A percentile compares a stretch with the other conserved stretches of the same genome.
Conservation (phyloP, 2,329 filamentous ascomycete species). For the Aspergillus hiratsukae region DNA sequence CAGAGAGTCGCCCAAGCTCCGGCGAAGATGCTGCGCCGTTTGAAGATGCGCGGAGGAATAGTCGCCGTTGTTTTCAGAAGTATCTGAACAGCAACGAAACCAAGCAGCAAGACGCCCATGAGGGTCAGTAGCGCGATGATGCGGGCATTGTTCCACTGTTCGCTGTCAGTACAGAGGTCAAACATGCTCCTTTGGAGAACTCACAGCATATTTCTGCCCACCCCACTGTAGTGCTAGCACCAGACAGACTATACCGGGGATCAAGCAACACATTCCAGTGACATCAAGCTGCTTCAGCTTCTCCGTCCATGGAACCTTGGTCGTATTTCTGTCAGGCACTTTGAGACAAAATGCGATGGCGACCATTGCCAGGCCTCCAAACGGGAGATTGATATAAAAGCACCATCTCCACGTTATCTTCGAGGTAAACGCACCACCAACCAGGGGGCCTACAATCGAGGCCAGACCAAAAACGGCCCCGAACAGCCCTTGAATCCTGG, state of each 20-base stretch:
- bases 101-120: not conserved
- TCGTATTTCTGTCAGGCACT: not conserved
- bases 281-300: not conserved
- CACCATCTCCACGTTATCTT: constrained; percentile 24
- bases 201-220: not conserved
- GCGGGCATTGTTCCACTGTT: not conserved
- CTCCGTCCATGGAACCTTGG: not conserved
- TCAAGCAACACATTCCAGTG: not conserved
- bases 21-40: constrained; percentile 8
- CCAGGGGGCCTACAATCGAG: constrained; percentile 20
- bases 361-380: not conserved
- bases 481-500: constrained; percentile 28
- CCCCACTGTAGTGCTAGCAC: not conserved
- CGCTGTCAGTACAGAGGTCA: not conserved
- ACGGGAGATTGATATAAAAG: constrained; percentile 26
- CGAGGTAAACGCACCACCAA: constrained; percentile 26
- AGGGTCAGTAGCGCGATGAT: not conserved
- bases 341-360: not conserved
- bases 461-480: constrained; percentile 22
- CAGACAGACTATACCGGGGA: not conserved
- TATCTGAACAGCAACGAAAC: constrained; percentile 3
- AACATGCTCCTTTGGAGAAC: not conserved
- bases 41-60: constrained; percentile 14
- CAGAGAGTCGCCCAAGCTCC: constrained; percentile 3
- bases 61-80: constrained; percentile 5